phyloP scores from a whole-genome alignment of 2,329 filamentous ascomycete genomes.

The Cadophora sp. region DNA sequence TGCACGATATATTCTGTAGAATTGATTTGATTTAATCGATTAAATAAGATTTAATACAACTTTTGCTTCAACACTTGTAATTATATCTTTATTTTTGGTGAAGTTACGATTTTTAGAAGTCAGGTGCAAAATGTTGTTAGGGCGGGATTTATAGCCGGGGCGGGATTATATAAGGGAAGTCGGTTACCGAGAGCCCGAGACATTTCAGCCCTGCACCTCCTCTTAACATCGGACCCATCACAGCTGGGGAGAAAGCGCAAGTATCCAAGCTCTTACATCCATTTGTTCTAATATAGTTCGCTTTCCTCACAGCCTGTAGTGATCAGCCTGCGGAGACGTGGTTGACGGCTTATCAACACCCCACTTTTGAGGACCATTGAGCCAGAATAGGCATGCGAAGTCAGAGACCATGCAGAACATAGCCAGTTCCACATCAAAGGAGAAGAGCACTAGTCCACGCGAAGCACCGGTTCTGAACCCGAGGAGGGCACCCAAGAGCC shows the following conservation, averaged over 20 bases:
- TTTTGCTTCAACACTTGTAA: too few relatives aligned
- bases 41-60: too few relatives aligned
- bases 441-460: neutral
- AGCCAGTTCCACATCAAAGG: constrained; percentile 15
- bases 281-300: neutral
- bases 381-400: constrained; percentile 1
- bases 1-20: too few relatives aligned
- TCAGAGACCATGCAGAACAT: constrained; percentile 19
- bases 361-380: constrained; percentile 25
- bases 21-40: too few relatives aligned
- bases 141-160: too few relatives aligned
- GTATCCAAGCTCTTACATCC: neutral
- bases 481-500: constrained; percentile 39
- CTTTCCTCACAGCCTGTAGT: too few relatives aligned
- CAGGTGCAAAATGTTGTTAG: too few relatives aligned
- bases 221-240: neutral
- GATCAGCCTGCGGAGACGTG: too few relatives aligned
- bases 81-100: too few relatives aligned
- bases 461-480: constrained; percentile 29
- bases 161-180: too few relatives aligned
- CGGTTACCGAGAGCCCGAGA: neutral
- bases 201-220: neutral
- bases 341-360: constrained; percentile 9
- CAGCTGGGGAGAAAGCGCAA: neutral
- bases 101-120: too few relatives aligned